Evolutionary conservation across 768 basidiomycete species (phyloP).

Genomic region (Suillus cothurnatus): DNA sequence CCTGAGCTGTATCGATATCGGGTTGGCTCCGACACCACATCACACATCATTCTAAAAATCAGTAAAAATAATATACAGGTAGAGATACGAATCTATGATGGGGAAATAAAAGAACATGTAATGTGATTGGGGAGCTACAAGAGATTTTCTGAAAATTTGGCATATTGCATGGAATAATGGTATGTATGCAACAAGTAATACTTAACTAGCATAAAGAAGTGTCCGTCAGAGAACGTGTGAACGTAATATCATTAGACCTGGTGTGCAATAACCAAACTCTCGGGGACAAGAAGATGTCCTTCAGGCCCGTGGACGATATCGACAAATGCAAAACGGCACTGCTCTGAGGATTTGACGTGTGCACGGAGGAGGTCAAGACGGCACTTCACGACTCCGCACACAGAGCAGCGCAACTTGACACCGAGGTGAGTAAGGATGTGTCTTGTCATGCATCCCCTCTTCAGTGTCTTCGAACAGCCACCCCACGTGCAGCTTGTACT

Average conservation of each 20-base stretch:
- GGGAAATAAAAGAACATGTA: not conserved
- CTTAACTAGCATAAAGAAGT: not conserved
- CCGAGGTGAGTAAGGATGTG: constrained; percentile 7
- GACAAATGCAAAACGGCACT: not conserved
- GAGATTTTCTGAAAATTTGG: not conserved
- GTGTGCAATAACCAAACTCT: not conserved
- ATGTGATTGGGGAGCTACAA: not conserved
- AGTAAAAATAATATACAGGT: not conserved
- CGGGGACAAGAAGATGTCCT: not conserved
- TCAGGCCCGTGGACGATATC: not conserved
- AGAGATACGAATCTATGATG: not conserved
- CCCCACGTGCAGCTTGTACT: constrained; percentile 2
- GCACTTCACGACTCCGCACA: not conserved
- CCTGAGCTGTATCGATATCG: not conserved
- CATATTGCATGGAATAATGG: too few relatives aligned
- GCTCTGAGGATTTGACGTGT: not conserved
- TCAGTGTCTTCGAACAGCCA: not conserved
- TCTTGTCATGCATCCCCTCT: constrained; percentile 3
- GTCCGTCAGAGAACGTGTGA: not conserved
- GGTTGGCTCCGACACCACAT: not conserved
- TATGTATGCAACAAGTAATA: not conserved
- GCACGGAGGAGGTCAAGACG: not conserved
- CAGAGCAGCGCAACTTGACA: not conserved
- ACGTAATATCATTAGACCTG: not conserved
- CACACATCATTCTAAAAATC: not conserved